Evolutionary conservation across 805 yeast genomes (phyloP).

Genomic region (Saturnispora kantuleensis): DNA sequence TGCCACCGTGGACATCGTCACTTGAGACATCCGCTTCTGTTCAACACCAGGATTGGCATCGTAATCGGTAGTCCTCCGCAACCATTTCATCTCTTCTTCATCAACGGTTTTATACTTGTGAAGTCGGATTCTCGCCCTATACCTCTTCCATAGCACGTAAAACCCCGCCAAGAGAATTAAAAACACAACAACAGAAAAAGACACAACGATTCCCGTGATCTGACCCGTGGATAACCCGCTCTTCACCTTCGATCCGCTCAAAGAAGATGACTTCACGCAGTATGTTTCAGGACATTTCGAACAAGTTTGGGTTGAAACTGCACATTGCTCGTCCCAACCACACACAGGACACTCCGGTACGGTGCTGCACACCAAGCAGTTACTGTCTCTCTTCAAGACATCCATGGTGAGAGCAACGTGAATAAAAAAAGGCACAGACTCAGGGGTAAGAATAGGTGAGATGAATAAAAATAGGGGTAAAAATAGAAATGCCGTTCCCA

Average conservation of each 20-base stretch:
- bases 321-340: constrained; percentile 42
- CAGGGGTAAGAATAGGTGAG: background rate
- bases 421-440: background rate
- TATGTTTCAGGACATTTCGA: constrained; percentile 43
- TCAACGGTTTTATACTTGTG: constrained; percentile 17
- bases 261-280: constrained; percentile 31
- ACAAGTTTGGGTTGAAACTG: constrained; percentile 47
- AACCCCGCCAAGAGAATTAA: constrained; percentile 30
- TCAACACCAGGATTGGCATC: constrained; percentile 18
- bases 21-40: constrained; percentile 21
- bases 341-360: constrained; percentile 48
- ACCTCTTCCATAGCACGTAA: constrained; percentile 35
- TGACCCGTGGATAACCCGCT: constrained; percentile 19
- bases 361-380: constrained; percentile 26
- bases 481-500: constrained; percentile 16
- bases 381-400: background rate
- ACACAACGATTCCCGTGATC: constrained; percentile 62
- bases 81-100: constrained; percentile 16
- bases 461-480: no score
- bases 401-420: background rate
- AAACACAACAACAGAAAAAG: constrained; percentile 53
- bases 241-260: constrained; percentile 9
- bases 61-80: constrained; percentile 9
- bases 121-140: constrained; percentile 27
- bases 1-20: constrained; percentile 31